Conservation (phyloP, 129 eudicot species). For the Pittosporum tobira region DNA sequence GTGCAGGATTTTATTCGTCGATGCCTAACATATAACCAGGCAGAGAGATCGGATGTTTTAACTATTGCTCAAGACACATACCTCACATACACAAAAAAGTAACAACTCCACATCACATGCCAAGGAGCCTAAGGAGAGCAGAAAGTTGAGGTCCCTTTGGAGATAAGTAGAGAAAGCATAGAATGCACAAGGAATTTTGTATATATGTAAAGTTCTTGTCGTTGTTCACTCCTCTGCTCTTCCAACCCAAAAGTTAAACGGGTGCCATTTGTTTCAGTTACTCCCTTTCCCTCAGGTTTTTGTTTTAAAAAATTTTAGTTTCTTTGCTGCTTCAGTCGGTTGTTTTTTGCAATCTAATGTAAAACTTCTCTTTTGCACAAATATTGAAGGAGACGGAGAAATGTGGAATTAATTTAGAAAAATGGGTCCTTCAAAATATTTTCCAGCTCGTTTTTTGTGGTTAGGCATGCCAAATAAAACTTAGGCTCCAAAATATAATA, state of each 20-base stretch:
- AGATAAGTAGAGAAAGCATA: constrained; percentile 7
- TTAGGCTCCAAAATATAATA: too few relatives aligned
- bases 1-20: constrained; percentile 82
- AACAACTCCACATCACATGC: constrained; percentile 17
- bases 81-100: constrained; percentile 66
- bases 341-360: background rate
- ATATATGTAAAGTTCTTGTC: constrained; percentile 24
- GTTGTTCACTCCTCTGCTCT: constrained; percentile 5
- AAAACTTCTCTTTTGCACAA: background rate
- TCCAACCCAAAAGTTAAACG: background rate
- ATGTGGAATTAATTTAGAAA: too few relatives aligned
- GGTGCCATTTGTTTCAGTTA: background rate
- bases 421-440: too few relatives aligned
- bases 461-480: too few relatives aligned
- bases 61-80: constrained; percentile 82
- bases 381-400: too few relatives aligned
- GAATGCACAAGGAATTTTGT: constrained; percentile 22
- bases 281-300: background rate
- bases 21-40: constrained; percentile 84
- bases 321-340: too few relatives aligned
- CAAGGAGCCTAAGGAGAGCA: background rate
- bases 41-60: constrained; percentile 83
- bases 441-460: too few relatives aligned
- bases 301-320: background rate
- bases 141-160: background rate